Evolutionary conservation across 441 rosid genomes (phyloP).

Genomic region (Populus hybrid): DNA sequence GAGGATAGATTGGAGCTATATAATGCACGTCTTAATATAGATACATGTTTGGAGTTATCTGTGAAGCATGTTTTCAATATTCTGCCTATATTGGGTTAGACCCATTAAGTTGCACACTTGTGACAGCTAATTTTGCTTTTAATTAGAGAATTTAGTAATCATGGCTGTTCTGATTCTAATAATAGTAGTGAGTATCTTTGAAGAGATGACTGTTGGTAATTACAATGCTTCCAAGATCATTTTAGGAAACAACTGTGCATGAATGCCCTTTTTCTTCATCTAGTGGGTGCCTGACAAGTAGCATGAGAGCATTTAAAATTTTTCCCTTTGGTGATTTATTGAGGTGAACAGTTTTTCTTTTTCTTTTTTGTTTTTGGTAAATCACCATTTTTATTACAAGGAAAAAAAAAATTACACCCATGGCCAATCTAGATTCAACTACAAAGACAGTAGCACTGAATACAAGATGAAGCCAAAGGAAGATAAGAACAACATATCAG

Average conservation of each 20-base stretch:
- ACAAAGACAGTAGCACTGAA: neutral
- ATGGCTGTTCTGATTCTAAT: neutral
- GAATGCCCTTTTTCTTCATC: neutral
- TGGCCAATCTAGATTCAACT: neutral
- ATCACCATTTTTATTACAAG: neutral
- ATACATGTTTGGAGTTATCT: neutral
- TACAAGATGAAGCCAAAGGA: no score
- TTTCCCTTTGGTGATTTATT: neutral
- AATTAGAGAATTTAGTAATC: neutral
- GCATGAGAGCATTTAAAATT: neutral
- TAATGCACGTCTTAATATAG: neutral
- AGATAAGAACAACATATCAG: no score
- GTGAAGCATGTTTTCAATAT: neutral
- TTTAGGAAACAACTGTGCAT: neutral
- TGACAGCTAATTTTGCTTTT: neutral
- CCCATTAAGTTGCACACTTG: neutral
- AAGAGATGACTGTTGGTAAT: neutral
- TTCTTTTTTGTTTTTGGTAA: neutral
- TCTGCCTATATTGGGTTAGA: neutral
- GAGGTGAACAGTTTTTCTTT: neutral
- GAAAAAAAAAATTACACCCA: neutral
- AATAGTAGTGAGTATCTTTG: neutral
- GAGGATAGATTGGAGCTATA: neutral
- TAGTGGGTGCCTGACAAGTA: neutral
- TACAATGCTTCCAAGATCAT: neutral